Conservation (phyloP, 1,284 basidiomycete species). For the Schizopora paradoxa region DNA sequence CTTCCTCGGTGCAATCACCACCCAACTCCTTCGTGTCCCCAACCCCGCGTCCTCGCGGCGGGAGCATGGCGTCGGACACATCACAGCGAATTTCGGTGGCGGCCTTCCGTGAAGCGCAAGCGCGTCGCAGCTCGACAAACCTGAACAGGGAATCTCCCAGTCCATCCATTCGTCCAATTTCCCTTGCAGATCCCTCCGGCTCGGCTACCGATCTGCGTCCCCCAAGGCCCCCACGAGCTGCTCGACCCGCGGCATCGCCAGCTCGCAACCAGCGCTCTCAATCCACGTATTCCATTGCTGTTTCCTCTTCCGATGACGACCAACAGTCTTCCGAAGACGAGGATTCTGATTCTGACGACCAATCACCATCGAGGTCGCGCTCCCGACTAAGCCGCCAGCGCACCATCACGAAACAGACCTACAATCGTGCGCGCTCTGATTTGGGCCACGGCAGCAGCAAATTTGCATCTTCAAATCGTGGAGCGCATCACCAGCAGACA, state of each 20-base stretch:
- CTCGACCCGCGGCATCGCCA: slow-evolving; percentile 2
- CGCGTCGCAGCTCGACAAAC: slow-evolving; percentile 53
- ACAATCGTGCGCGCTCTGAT: slow-evolving; percentile 18
- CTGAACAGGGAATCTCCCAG: slow-evolving; percentile 54
- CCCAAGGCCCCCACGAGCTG: slow-evolving; percentile 13
- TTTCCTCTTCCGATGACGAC: slow-evolving; percentile 28
- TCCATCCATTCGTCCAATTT: slow-evolving; percentile 36
- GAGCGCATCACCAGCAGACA: slow-evolving; percentile 15
- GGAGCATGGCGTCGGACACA: slow-evolving; percentile 52
- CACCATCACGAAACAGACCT: slow-evolving; percentile 21
- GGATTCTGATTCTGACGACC: slow-evolving; percentile 38
- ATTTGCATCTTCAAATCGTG: neutral
- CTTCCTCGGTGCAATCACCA: slow-evolving; percentile 20
- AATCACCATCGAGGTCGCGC: slow-evolving; percentile 34
- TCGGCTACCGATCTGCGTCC: slow-evolving; percentile 20
- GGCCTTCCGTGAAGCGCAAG: slow-evolving; percentile 71
- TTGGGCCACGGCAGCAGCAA: slow-evolving; percentile 17
- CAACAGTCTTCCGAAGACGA: slow-evolving; percentile 34
- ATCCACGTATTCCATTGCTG: slow-evolving; percentile 29
- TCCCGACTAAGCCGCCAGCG: slow-evolving; percentile 19
- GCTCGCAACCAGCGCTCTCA: slow-evolving; percentile 5
- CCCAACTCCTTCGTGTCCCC: slow-evolving; percentile 22
- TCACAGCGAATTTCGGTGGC: slow-evolving; percentile 72
- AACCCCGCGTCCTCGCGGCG: slow-evolving; percentile 44
- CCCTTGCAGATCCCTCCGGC: slow-evolving; percentile 11